phyloP scores from a whole-genome alignment of 768 basidiomycete species.

The Hysterangium stoloniferum region DNA sequence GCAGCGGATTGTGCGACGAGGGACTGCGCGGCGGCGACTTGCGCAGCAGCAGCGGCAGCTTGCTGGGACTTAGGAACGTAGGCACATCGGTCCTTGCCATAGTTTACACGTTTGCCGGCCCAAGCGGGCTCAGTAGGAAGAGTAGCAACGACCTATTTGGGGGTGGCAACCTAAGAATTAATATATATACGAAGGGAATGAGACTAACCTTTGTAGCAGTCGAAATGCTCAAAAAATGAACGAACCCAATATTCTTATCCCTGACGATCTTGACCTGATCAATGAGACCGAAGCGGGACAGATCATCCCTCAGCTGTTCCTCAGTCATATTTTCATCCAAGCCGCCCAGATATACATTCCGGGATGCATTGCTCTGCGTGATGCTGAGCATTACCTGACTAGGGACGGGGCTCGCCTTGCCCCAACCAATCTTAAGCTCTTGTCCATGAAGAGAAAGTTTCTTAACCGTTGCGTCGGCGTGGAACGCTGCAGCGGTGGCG shows the following conservation, averaged over 20 bases:
- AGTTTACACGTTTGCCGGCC: constrained; percentile 95
- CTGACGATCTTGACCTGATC: constrained; percentile 99
- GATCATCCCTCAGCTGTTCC: constrained; percentile 84
- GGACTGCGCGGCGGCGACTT: constrained; percentile 77
- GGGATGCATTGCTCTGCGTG: constrained; percentile 82
- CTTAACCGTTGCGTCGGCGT: constrained; percentile 93
- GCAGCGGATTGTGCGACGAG: constrained; percentile 40
- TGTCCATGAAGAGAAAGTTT: constrained; percentile 89
- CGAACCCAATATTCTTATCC: constrained; percentile 99
- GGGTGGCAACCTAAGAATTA: constrained; percentile 9
- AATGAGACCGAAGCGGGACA: constrained; percentile 89
- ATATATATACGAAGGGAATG: background rate
- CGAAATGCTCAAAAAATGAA: constrained; percentile 94
- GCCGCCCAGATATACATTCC: constrained; percentile 95
- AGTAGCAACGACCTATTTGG: constrained; percentile 76
- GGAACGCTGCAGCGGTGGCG: constrained; percentile 89
- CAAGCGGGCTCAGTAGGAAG: constrained; percentile 88
- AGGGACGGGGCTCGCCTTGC: constrained; percentile 86
- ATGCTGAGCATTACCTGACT: constrained; percentile 83
- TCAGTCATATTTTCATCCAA: constrained; percentile 87
- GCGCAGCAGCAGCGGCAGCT: constrained; percentile 79
- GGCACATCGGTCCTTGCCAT: constrained; percentile 97
- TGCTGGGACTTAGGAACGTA: constrained; percentile 96
- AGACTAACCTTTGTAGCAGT: constrained; percentile 83
- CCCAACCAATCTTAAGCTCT: constrained; percentile 99